Conservation (phyloP, 1,284 basidiomycete genomes). For the Naganishia sp. region DNA sequence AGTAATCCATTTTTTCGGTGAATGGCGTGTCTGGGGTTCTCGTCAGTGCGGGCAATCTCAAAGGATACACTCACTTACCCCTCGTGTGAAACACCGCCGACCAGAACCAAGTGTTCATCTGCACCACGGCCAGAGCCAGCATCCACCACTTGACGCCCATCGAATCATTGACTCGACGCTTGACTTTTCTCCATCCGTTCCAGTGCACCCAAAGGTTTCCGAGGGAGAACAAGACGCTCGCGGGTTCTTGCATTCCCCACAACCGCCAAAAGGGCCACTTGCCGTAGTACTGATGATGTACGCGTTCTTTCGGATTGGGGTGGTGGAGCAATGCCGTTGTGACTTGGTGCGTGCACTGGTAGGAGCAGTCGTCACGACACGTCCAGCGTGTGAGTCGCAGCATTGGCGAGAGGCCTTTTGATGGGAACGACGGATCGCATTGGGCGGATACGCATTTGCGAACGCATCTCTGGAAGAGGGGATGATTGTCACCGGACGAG, state of each 20-base stretch:
- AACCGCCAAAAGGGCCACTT: slow-evolving; percentile 95
- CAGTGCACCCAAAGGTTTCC: slow-evolving; percentile 76
- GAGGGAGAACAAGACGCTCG: slow-evolving; percentile 85
- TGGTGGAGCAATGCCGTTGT: slow-evolving; percentile 62
- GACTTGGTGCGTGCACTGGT: slow-evolving; percentile 80
- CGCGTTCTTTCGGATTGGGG: slow-evolving; percentile 33
- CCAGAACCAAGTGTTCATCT: slow-evolving; percentile 92
- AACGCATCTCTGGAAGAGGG: slow-evolving; percentile 62
- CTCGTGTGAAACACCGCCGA: slow-evolving; percentile 88
- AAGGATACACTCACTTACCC: slow-evolving; percentile 58
- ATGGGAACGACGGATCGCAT: slow-evolving; percentile 40
- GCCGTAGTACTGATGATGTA: slow-evolving; percentile 80
- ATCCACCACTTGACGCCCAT: slow-evolving; percentile 68
- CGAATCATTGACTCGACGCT: slow-evolving; percentile 57
- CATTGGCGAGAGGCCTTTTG: slow-evolving; percentile 59
- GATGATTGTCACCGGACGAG: slow-evolving; percentile 65
- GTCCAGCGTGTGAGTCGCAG: slow-evolving; percentile 63
- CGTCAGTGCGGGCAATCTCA: slow-evolving; percentile 3
- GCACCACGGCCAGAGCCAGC: slow-evolving; percentile 67
- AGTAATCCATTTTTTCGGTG: slow-evolving; percentile 94
- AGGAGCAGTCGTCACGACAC: slow-evolving; percentile 84
- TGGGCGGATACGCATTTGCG: slow-evolving; percentile 49
- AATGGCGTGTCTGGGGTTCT: slow-evolving; percentile 65
- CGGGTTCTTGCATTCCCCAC: slow-evolving; percentile 87
- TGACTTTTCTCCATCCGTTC: slow-evolving; percentile 61